Evolutionary conservation across 768 basidiomycete genomes (phyloP), one percentile per base, ranked within the genome.

Genomic region (Hirschioporus abietinus): DNA sequence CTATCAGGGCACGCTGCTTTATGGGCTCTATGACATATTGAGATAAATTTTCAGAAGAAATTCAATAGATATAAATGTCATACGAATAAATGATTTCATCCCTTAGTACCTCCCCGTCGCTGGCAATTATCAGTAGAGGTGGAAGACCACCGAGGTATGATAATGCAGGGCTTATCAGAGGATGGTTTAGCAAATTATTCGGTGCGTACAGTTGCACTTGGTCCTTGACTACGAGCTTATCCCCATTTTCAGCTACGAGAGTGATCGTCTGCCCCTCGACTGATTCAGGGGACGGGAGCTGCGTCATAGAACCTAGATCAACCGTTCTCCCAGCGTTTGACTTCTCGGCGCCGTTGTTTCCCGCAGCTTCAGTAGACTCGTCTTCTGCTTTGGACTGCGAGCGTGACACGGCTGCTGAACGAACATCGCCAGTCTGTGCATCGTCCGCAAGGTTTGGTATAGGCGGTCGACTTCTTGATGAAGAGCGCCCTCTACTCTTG

Each of bases 21-120:
- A 73, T 99, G 96, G 0, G 96, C 95, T 9, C 91, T 92, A 69
- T 35, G 68, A n/a, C 10, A 6, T 17, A 1, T 1, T 25, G 15
- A 25, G 60, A 61, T 24, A n/a, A 59, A 23, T 25, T 25, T 25
- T 3, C 24, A 61, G 17, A 61, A 15, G 15, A 15, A n/a, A n/a
- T n/a, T 61, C 23, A 25, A 15, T 15, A 23, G 15, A 59, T 26
- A 25, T 66, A 52, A 26, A 58, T 3, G 35, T 82, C 88, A 68
- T 63, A 92, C 93, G 84, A 78, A 73, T 93, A 98, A 34, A 98
- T 86, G 35, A 93, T 88, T 76, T 98, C 96, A 73, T 99, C 96
- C 65, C 95, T 82, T 58, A 98, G 76, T 0, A 96, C 93, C 78
- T 99, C 96, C 71, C 90, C 91, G 66, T 97, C 92, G 57, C 96